A percentile compares a stretch with the other conserved stretches of the same genome.
Evolutionary conservation across 2,329 filamentous ascomycete species (phyloP).

Genomic region (Tolypocladium tropicale): DNA sequence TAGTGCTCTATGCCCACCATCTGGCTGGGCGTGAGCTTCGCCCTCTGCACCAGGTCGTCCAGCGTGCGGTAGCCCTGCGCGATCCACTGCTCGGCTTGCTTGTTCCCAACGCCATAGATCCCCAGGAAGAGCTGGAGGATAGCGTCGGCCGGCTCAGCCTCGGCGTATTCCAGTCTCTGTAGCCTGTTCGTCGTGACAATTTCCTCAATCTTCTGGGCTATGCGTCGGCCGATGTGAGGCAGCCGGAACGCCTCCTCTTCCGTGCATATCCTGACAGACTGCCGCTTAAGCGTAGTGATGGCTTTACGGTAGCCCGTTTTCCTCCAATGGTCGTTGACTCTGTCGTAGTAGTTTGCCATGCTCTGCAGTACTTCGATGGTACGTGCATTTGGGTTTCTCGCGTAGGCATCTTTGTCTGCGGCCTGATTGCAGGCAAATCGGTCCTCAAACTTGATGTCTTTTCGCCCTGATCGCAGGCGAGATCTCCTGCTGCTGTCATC

Average conservation of each 20-base stretch:
- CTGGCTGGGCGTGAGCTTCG: constrained; percentile 58
- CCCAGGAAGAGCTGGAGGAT: constrained; percentile 60
- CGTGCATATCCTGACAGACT: constrained; percentile 53
- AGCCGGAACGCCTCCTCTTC: constrained; percentile 59
- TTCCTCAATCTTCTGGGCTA: constrained; percentile 83
- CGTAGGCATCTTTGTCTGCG: constrained; percentile 31
- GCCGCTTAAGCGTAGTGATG: constrained; percentile 61
- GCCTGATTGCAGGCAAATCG: constrained; percentile 45
- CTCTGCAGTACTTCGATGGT: constrained; percentile 70
- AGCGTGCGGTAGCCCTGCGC: constrained; percentile 64
- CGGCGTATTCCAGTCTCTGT: constrained; percentile 59
- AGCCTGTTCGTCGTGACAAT: constrained; percentile 68
- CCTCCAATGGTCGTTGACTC: constrained; percentile 70
- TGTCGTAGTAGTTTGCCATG: constrained; percentile 70
- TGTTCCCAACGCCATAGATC: constrained; percentile 68
- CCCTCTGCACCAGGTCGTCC: constrained; percentile 54
- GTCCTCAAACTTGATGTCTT: constrained; percentile 29
- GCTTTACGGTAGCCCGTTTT: constrained; percentile 65
- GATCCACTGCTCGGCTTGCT: constrained; percentile 66
- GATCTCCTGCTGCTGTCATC: neutral
- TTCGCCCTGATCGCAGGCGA: constrained; percentile 9
- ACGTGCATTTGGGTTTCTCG: constrained; percentile 57
- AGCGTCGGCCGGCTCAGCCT: constrained; percentile 54
- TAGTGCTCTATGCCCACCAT: constrained; percentile 69
- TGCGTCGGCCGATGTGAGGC: constrained; percentile 56